phyloP scores from a whole-genome alignment of 176 grass and related monocot species.

The maize (Zea mays) region Zm-B73-REFERENCE-NAM-5.0 NC_050105.1:140157501-140158000 shows the following conservation, averaged over 20 bases:
- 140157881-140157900: conserved; percentile 18
- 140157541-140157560: conserved; percentile 54
- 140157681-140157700: conserved; percentile 92
- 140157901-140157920: conserved; percentile 29
- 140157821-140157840: conserved; percentile 24
- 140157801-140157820: conserved; percentile 1
- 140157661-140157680: conserved; percentile 77
- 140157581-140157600: conserved; percentile 66
- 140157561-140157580: conserved; percentile 79
- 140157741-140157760: not conserved
- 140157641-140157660: conserved; percentile 64
- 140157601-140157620: conserved; percentile 57
- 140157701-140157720: conserved; percentile 99
- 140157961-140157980: conserved; percentile 48
- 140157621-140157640: conserved; percentile 63
- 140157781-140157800: not conserved
- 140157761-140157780: conserved; percentile 11
- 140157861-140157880: conserved; percentile 22
- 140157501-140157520: conserved; percentile 60
- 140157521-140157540: conserved; percentile 46
- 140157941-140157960: conserved; percentile 54
- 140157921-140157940: conserved; percentile 34
- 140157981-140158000: conserved; percentile 29
- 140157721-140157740: conserved; percentile 43
- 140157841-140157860: conserved; percentile 43